Evolutionary conservation across 352 stramenopile genomes (phyloP).

Genomic region (Phytophthora pistaciae): DNA sequence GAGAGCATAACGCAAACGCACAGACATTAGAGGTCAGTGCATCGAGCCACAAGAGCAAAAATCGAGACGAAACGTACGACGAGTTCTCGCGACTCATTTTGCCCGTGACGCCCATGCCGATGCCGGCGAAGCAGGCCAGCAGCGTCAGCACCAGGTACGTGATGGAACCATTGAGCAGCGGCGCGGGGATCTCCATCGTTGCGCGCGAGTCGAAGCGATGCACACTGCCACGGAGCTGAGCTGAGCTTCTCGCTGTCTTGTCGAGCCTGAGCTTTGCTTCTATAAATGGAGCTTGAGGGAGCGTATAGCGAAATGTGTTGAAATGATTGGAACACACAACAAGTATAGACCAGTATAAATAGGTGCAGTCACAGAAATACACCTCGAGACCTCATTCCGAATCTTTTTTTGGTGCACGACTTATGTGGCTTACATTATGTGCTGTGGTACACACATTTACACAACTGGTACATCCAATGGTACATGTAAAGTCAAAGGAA

Average conservation of each 20-base stretch:
- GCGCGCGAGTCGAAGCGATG: conserved; percentile 28
- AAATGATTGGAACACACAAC: background rate
- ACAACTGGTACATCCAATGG: background rate
- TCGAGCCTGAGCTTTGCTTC: conserved; percentile 11
- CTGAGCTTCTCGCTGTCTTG: conserved; percentile 19
- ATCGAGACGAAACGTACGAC: conserved; percentile 59
- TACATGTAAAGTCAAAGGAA: background rate
- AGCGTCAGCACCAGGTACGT: conserved; percentile 91
- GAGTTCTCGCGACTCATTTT: conserved; percentile 89
- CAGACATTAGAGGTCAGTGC: conserved; percentile 4
- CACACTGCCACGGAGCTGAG: conserved; percentile 10
- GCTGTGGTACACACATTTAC: background rate
- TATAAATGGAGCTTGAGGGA: conserved; percentile 34
- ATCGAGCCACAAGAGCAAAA: background rate
- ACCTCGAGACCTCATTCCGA: conserved; percentile 5
- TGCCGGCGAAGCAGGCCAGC: conserved; percentile 76
- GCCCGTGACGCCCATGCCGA: conserved; percentile 82
- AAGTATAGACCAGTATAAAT: conserved; percentile 6
- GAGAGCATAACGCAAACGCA: conserved; percentile 10
- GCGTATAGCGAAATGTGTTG: conserved; percentile 6
- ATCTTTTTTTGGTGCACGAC: conserved; percentile 24
- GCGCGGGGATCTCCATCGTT: conserved; percentile 82
- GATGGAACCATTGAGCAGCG: conserved; percentile 83
- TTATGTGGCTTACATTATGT: conserved; percentile 2
- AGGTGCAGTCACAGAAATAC: conserved; percentile 9